Conservation (phyloP, 2,329 filamentous ascomycete species). For the Fusarium xyrophilum region DNA sequence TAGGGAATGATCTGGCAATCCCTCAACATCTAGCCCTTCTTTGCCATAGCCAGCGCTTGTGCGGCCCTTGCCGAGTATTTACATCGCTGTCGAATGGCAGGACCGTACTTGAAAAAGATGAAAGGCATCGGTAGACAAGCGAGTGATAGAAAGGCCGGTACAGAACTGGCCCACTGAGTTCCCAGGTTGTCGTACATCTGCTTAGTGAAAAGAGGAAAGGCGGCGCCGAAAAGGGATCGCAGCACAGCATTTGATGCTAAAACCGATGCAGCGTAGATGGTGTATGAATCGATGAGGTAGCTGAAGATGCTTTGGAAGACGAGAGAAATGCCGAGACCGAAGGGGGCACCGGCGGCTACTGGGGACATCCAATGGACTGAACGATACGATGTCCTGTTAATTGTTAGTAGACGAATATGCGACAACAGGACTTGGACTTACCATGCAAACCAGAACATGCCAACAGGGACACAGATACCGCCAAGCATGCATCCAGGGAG, state of each 20-base stretch:
- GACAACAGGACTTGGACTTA: slow-evolving; percentile 37
- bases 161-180: slow-evolving; percentile 36
- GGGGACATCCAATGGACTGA: slow-evolving; percentile 64
- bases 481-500: slow-evolving; percentile 67
- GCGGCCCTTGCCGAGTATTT: slow-evolving; percentile 38
- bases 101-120: slow-evolving; percentile 33
- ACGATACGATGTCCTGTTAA: slow-evolving; percentile 28
- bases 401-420: background rate
- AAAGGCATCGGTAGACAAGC: slow-evolving; percentile 37
- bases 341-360: slow-evolving; percentile 52
- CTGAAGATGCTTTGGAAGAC: slow-evolving; percentile 71
- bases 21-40: background rate
- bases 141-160: slow-evolving; percentile 35
- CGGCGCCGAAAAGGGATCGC: slow-evolving; percentile 33
- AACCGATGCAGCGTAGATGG: slow-evolving; percentile 77
- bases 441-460: slow-evolving; percentile 73
- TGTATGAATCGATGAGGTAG: slow-evolving; percentile 74
- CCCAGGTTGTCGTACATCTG: slow-evolving; percentile 40
- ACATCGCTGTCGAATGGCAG: slow-evolving; percentile 28
- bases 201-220: slow-evolving; percentile 37
- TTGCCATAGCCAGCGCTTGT: slow-evolving; percentile 8
- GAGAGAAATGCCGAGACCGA: slow-evolving; percentile 65
- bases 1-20: background rate
- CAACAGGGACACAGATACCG: slow-evolving; percentile 62
- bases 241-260: slow-evolving; percentile 62